Percentiles rank a stretch among this genome's conserved stretches.
These are phyloP conservation scores for Coemansia furcata DNA, from an alignment of 192 early-diverging fungal genomes.

Conservation along the genomic window DNA sequence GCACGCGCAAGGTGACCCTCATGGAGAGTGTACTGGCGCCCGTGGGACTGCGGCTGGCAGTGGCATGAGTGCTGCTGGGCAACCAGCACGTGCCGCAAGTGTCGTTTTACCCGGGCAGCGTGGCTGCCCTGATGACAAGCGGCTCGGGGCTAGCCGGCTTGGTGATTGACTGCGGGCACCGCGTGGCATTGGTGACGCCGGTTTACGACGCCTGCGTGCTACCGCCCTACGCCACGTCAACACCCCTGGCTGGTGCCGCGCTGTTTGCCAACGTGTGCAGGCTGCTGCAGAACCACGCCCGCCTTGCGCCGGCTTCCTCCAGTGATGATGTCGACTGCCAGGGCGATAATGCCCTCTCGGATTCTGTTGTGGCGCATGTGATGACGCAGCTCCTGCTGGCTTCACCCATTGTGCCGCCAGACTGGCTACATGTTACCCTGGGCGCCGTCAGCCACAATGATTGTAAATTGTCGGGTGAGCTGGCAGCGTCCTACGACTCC, in stretches of 20 bases:
- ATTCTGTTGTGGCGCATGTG: slow-evolving; percentile 6
- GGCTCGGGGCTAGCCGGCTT: slow-evolving; percentile 70
- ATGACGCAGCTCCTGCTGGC: slow-evolving; percentile 8
- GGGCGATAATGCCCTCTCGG: not conserved
- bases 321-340: not conserved
- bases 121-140: slow-evolving; percentile 72
- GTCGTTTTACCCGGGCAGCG: slow-evolving; percentile 70
- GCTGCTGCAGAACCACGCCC: slow-evolving; percentile 8
- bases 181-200: slow-evolving; percentile 73
- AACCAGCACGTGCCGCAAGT: slow-evolving; percentile 78
- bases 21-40: slow-evolving; percentile 75
- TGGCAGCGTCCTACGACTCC: slow-evolving; percentile 20
- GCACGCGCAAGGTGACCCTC: slow-evolving; percentile 78
- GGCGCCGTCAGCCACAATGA: not conserved
- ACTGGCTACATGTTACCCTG: not conserved
- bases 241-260: slow-evolving; percentile 17
- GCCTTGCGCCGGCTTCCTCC: slow-evolving; percentile 6
- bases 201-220: slow-evolving; percentile 55
- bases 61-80: slow-evolving; percentile 72
- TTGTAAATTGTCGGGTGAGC: not conserved
- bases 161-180: slow-evolving; percentile 83
- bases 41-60: slow-evolving; percentile 60
- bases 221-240: not conserved
- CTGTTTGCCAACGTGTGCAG: slow-evolving; percentile 9
- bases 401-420: slow-evolving; percentile 1